phyloP scores from a whole-genome alignment of 2,329 filamentous ascomycete genomes.

The Anthostomella pinea region DNA sequence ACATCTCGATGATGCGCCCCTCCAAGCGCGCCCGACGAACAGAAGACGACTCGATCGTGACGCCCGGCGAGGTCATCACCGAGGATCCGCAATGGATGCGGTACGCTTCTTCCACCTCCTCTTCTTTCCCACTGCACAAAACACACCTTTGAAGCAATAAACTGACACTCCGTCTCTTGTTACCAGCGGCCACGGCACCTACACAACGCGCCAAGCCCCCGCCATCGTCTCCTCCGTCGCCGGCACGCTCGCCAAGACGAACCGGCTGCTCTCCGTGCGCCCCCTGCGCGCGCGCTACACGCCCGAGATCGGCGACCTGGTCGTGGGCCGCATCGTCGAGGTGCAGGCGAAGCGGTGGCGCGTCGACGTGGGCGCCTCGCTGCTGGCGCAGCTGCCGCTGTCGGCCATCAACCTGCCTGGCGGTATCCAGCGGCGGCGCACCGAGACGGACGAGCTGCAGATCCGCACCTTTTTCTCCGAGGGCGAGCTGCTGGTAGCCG shows the following conservation, averaged over 20 bases:
- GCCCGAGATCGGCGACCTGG: constrained; percentile 93
- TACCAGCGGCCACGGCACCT: constrained; percentile 86
- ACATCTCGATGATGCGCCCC: constrained; percentile 42
- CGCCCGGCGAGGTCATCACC: constrained; percentile 85
- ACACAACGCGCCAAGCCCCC: constrained; percentile 58
- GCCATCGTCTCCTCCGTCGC: constrained; percentile 87
- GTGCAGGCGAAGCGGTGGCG: constrained; percentile 94
- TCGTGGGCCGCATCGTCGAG: constrained; percentile 89
- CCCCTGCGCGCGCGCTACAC: constrained; percentile 90
- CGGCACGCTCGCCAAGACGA: constrained; percentile 86
- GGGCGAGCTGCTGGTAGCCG: constrained; percentile 88
- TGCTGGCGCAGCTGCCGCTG: constrained; percentile 81
- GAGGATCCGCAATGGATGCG: constrained; percentile 96
- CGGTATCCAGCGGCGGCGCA: constrained; percentile 85
- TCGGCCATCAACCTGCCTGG: constrained; percentile 92
- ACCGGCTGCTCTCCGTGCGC: constrained; percentile 91
- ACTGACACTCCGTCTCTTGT: constrained; percentile 7
- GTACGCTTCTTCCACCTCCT: constrained; percentile 35
- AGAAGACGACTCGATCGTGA: constrained; percentile 61
- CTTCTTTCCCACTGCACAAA: background rate
- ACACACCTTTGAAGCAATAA: constrained; percentile 1
- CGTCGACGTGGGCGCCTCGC: constrained; percentile 85
- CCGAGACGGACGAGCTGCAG: constrained; percentile 93
- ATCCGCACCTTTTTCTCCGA: constrained; percentile 97
- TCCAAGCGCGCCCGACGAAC: constrained; percentile 37